Conservation (phyloP, 345 rosid genomes). For the Acer yangbiense region DNA sequence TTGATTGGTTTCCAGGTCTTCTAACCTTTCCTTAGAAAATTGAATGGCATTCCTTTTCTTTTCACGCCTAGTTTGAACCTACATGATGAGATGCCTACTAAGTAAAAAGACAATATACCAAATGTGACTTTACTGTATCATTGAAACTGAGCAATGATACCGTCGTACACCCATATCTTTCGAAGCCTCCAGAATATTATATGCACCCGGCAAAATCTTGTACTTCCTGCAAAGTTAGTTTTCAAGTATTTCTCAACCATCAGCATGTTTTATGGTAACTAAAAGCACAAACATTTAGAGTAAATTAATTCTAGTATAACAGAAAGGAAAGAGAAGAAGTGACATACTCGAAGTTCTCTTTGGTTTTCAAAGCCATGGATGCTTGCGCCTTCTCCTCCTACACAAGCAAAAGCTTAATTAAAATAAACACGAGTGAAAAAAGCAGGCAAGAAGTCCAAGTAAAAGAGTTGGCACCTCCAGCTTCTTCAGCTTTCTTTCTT, state of each 20-base stretch:
- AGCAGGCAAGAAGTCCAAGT: background rate
- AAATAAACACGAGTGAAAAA: slow-evolving; percentile 10
- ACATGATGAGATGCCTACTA: slow-evolving; percentile 9
- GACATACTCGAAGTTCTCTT: slow-evolving; percentile 62
- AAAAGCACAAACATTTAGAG: slow-evolving; percentile 5
- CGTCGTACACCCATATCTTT: slow-evolving; percentile 50
- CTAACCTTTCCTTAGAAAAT: slow-evolving; percentile 51
- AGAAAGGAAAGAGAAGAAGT: background rate
- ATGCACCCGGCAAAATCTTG: slow-evolving; percentile 62
- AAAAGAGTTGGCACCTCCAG: slow-evolving; percentile 45
- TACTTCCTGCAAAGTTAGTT: slow-evolving; percentile 50
- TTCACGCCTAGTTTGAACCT: slow-evolving; percentile 66
- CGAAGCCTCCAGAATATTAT: slow-evolving; percentile 66
- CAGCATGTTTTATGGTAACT: background rate
- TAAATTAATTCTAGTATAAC: background rate
- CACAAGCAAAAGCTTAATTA: background rate
- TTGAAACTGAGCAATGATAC: slow-evolving; percentile 14
- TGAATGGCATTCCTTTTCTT: slow-evolving; percentile 60
- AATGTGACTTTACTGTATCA: background rate
- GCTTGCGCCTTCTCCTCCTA: slow-evolving; percentile 68
- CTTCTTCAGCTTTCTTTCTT: slow-evolving; percentile 72
- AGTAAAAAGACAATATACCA: slow-evolving; percentile 14
- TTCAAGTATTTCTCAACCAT: background rate
- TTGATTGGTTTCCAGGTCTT: slow-evolving; percentile 29
- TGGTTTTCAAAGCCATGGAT: slow-evolving; percentile 45